Evolutionary conservation across 805 yeast genomes (phyloP), one percentile per base, ranked within the genome.

Genomic region (Pichia kluyveri): DNA sequence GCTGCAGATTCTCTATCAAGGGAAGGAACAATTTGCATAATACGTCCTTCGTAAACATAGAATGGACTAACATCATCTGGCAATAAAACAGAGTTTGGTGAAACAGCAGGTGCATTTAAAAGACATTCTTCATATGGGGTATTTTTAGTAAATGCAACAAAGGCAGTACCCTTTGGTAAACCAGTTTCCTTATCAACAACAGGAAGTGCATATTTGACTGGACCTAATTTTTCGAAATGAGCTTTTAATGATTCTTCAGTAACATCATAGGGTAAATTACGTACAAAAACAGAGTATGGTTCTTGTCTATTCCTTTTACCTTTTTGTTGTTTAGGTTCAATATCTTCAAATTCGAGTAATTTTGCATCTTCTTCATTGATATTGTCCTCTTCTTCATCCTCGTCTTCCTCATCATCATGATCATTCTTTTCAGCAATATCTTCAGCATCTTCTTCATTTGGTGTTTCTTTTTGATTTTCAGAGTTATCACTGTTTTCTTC

Each of bases 261-360:
- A 5, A 96, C 95, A 65, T 88, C 96, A 60, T 91, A 93, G 1
- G 99, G 98, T 36, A 93, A 79, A 60, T 93, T 93, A 61, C 99
- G 80, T 11, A 93, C 86, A 61, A 93, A 93, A 26, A 93, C 66
- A 6, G 96, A 82, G 54, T 60, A 84, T 7, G 76, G 71, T 56
- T 85, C 93, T 61, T 79, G 82, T 62, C 70, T 82, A 64, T 86
- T 85, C 40, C 65, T 62, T 49, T 70, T 70, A 45, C 68, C 67
- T 52, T 60, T 67, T 37, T 63, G 63, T 28, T 23, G 61, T 42
- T 59, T 62, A 27, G 56, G 19, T 60, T 63, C 67, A 9, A 67
- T 69, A 17, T 61, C 70, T n/a, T 63, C 69, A 11, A 61, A 60
- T 4, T 51, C 56, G 9, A 56, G 54, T 14, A 60, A 61, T n/a